Percentiles rank a stretch among this genome's conserved stretches.
phyloP scores from a whole-genome alignment of 768 basidiomycete genomes.

The Leccinum subgranulosum region DNA sequence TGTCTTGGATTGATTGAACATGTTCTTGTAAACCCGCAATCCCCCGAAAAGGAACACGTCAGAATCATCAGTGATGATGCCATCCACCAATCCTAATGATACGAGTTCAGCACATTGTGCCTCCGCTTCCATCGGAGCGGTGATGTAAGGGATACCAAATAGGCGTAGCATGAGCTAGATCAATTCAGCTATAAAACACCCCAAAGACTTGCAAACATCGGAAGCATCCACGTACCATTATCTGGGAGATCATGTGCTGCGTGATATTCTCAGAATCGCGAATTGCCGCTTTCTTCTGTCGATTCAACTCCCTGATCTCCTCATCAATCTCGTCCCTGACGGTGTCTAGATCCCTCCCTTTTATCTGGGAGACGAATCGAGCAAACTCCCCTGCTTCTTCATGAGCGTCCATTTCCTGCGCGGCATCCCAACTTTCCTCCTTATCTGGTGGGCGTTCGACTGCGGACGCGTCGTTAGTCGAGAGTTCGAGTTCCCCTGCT shows the following conservation, averaged over 20 bases:
- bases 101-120: conserved; percentile 96
- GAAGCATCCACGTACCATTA: conserved; percentile 46
- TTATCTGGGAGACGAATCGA: conserved; percentile 88
- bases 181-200: background rate
- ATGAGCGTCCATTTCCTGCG: conserved; percentile 78
- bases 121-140: conserved; percentile 99
- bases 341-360: conserved; percentile 76
- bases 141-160: conserved; percentile 97
- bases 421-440: conserved; percentile 69
- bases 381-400: conserved; percentile 88
- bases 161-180: conserved; percentile 80
- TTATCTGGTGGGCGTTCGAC: conserved; percentile 21
- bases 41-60: conserved; percentile 99
- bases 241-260: conserved; percentile 90
- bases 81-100: conserved; percentile 83
- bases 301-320: conserved; percentile 78
- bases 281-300: conserved; percentile 84
- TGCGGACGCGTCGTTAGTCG: conserved; percentile 7
- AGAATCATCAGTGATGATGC: conserved; percentile 98
- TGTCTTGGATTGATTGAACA: conserved; percentile 99
- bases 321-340: conserved; percentile 88
- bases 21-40: conserved; percentile 94
- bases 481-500: background rate
- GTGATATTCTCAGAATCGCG: conserved; percentile 94
- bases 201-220: conserved; percentile 1